phyloP scores from a whole-genome alignment of 768 basidiomycete species.

The Termitomyces sp. region DNA sequence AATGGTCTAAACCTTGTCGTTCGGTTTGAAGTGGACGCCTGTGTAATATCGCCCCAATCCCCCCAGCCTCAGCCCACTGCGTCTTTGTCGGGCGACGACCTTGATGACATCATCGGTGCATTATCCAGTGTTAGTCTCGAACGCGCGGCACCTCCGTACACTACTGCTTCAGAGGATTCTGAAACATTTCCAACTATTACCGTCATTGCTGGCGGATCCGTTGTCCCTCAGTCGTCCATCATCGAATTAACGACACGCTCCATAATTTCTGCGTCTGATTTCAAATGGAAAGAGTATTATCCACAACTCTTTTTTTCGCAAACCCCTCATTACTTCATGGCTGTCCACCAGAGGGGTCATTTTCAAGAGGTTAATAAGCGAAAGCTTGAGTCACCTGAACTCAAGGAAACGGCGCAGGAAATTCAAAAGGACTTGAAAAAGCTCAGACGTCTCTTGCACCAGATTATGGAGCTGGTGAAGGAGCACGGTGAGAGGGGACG shows the following conservation, averaged over 20 bases:
- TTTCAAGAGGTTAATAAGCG: slow-evolving; percentile 49
- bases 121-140: slow-evolving; percentile 27
- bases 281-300: slow-evolving; percentile 57
- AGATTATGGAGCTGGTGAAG: slow-evolving; percentile 45
- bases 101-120: slow-evolving; percentile 32
- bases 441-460: slow-evolving; percentile 32
- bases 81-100: slow-evolving; percentile 7
- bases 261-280: slow-evolving; percentile 18
- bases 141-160: slow-evolving; percentile 13
- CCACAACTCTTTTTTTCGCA: slow-evolving; percentile 69
- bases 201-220: slow-evolving; percentile 18
- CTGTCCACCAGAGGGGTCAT: slow-evolving; percentile 47
- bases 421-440: slow-evolving; percentile 30
- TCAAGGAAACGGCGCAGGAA: slow-evolving; percentile 25
- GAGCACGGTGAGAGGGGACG: slow-evolving; percentile 47
- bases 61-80: neutral
- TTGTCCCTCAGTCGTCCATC: slow-evolving; percentile 37
- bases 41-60: slow-evolving; percentile 21
- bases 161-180: slow-evolving; percentile 6
- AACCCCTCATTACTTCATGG: slow-evolving; percentile 57
- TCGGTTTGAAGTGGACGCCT: slow-evolving; percentile 54
- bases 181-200: slow-evolving; percentile 15
- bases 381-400: slow-evolving; percentile 32
- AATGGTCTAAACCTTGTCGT: slow-evolving; percentile 54
- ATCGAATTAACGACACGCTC: slow-evolving; percentile 45